phyloP scores from a whole-genome alignment of 1,284 basidiomycete species.

The Acaromyces ingoldii region DNA sequence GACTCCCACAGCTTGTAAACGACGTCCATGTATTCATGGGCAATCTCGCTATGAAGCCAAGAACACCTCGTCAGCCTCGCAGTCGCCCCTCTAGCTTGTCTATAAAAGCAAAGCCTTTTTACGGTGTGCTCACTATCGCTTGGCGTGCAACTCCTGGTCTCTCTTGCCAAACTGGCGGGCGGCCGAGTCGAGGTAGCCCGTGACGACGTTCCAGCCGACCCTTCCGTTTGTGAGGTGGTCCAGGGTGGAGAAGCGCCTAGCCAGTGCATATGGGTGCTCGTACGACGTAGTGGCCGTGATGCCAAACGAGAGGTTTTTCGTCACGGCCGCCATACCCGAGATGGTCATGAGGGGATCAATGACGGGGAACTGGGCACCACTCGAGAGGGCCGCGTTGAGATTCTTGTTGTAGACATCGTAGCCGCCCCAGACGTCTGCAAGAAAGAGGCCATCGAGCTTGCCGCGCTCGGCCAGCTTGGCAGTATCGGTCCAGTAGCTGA shows the following conservation, averaged over 20 bases:
- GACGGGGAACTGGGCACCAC: constrained; percentile 45
- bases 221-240: constrained; percentile 53
- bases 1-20: constrained; percentile 53
- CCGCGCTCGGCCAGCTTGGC: constrained; percentile 37
- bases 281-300: constrained; percentile 44
- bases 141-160: constrained; percentile 38
- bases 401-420: constrained; percentile 41
- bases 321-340: constrained; percentile 39
- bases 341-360: constrained; percentile 39
- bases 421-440: constrained; percentile 44
- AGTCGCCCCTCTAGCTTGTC: too few species aligned
- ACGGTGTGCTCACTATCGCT: constrained; percentile 19
- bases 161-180: constrained; percentile 45
- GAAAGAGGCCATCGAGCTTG: constrained; percentile 43
- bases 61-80: too few species aligned
- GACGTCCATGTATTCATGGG: constrained; percentile 44
- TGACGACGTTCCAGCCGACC: constrained; percentile 52
- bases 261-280: constrained; percentile 51
- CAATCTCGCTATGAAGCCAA: constrained; percentile 22
- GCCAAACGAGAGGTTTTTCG: constrained; percentile 39
- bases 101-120: too few species aligned
- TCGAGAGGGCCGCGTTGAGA: constrained; percentile 31
- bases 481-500: constrained; percentile 40
- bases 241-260: constrained; percentile 49
- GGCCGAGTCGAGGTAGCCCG: constrained; percentile 49